These are phyloP conservation scores for Amylostereum areolatum DNA, from an alignment of 1,284 basidiomycete genomes.

Conservation along the genomic window DNA sequence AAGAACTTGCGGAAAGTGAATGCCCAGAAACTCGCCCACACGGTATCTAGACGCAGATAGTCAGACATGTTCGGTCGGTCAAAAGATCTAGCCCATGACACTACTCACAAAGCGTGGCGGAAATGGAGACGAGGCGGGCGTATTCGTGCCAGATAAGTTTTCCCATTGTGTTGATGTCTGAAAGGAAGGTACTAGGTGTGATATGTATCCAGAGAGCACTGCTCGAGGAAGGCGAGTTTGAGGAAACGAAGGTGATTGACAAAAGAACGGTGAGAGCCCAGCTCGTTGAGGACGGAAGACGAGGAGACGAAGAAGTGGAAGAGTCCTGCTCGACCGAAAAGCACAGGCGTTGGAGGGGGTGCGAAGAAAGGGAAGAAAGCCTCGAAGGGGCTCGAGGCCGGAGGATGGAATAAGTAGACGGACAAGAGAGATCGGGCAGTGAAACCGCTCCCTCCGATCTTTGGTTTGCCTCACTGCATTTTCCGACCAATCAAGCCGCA, in stretches of 20 bases:
- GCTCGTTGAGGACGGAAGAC: constrained; percentile 13
- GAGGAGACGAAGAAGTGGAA: constrained; percentile 20
- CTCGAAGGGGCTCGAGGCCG: constrained; percentile 18
- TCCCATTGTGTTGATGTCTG: constrained; percentile 50
- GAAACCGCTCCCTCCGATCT: too few relatives aligned
- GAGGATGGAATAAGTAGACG: constrained; percentile 12
- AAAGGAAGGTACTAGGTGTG: constrained; percentile 10
- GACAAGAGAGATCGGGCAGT: not conserved
- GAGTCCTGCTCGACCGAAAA: constrained; percentile 25
- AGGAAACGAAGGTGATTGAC: constrained; percentile 16
- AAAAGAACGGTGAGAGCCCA: constrained; percentile 25
- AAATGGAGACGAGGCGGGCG: constrained; percentile 64
- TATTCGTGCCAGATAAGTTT: constrained; percentile 81
- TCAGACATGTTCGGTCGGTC: not conserved
- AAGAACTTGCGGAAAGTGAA: constrained; percentile 86
- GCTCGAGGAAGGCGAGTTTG: constrained; percentile 2
- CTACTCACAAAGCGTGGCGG: constrained; percentile 70
- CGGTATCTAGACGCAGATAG: constrained; percentile 45
- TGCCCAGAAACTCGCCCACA: constrained; percentile 77
- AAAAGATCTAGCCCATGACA: not conserved
- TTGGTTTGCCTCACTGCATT: too few relatives aligned
- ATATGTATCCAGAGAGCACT: constrained; percentile 10
- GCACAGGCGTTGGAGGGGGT: constrained; percentile 13
- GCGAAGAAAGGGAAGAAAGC: constrained; percentile 20
- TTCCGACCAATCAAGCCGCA: too few relatives aligned